Conservation (phyloP, 164 flowering plant species). For the Saururus chinensis region DNA sequence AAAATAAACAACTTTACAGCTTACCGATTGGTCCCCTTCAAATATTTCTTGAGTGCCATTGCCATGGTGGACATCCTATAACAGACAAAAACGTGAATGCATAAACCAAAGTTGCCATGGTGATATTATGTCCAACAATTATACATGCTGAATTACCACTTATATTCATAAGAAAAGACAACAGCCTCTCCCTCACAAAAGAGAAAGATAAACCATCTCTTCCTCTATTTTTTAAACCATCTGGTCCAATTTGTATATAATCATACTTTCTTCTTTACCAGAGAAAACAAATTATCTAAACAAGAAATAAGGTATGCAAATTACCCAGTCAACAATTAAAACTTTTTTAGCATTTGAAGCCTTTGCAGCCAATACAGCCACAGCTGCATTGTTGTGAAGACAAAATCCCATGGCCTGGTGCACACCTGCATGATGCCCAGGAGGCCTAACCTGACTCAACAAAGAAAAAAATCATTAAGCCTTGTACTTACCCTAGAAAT, state of each 20-base stretch:
- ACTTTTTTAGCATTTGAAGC: conserved; percentile 83
- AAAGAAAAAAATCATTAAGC: conserved; percentile 6
- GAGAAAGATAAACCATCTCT: no score
- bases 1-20: conserved; percentile 13
- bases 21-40: conserved; percentile 70
- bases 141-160: no score
- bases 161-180: no score
- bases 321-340: conserved; percentile 95
- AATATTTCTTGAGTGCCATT: conserved; percentile 99
- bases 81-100: background rate
- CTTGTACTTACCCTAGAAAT: background rate
- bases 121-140: no score
- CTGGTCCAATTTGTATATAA: no score
- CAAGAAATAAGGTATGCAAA: background rate
- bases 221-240: no score
- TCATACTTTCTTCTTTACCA: background rate
- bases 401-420: conserved; percentile 92
- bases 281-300: background rate
- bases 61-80: conserved; percentile 98
- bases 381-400: conserved; percentile 97
- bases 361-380: conserved; percentile 84
- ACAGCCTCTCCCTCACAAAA: no score
- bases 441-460: conserved; percentile 79
- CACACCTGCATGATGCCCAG: conserved; percentile 99
- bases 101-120: background rate